A percentile compares a stretch with the other conserved stretches of the same genome.
Evolutionary conservation across 2,329 filamentous ascomycete genomes (phyloP).

Genomic region (Diplodia sapinea): DNA sequence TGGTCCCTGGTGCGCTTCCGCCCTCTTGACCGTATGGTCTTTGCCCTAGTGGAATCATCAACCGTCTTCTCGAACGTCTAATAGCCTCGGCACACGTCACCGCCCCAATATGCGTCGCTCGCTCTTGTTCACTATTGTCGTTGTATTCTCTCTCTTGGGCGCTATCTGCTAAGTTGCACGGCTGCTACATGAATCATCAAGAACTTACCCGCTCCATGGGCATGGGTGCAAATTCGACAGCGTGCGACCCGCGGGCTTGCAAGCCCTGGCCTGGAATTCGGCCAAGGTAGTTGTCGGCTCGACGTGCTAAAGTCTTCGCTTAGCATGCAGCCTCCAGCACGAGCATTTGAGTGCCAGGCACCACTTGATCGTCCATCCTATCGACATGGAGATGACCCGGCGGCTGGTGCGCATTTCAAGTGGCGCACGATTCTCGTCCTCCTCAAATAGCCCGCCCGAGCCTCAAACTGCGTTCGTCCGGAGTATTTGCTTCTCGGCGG

Average conservation of each 20-base stretch:
- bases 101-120: not conserved
- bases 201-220: not conserved
- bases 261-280: not conserved
- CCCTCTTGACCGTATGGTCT: not conserved
- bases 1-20: no score
- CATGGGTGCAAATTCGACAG: not conserved
- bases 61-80: slow-evolving; percentile 19
- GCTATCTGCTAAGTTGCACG: not conserved
- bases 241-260: no score
- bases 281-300: no score
- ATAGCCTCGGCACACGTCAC: slow-evolving; percentile 1
- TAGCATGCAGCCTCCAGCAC: not conserved
- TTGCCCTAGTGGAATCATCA: not conserved
- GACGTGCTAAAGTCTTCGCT: not conserved
- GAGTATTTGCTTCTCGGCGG: not conserved
- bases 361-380: not conserved
- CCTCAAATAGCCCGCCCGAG: no score
- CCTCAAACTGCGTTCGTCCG: not conserved
- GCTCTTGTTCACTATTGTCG: not conserved
- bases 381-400: not conserved
- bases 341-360: not conserved
- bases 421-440: not conserved
- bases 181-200: not conserved
- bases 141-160: not conserved
- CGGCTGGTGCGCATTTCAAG: no score